These are phyloP conservation scores for Cercospora sp. DNA, from an alignment of 2,329 filamentous ascomycete species.

Conservation along the genomic window DNA sequence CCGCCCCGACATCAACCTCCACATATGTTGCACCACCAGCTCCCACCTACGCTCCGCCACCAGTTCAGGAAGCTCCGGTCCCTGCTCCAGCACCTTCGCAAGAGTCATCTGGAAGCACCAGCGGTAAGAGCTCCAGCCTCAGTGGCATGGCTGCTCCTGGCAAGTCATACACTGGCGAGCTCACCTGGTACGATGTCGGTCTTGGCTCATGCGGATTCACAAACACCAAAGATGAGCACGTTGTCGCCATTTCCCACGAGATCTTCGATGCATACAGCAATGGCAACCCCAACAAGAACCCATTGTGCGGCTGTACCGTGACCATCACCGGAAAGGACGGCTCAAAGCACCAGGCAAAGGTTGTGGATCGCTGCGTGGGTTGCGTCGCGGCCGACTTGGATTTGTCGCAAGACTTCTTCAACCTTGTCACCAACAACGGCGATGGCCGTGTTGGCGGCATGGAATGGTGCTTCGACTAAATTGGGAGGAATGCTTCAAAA, in stretches of 20 bases:
- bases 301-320: slow-evolving; percentile 69
- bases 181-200: slow-evolving; percentile 74
- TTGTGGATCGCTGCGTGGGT: slow-evolving; percentile 76
- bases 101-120: slow-evolving; percentile 10
- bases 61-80: slow-evolving; percentile 21
- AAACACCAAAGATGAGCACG: slow-evolving; percentile 58
- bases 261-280: slow-evolving; percentile 59
- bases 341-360: slow-evolving; percentile 57
- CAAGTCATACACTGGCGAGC: slow-evolving; percentile 57
- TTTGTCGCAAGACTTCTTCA: slow-evolving; percentile 51
- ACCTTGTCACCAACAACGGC: slow-evolving; percentile 35
- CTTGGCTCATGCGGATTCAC: slow-evolving; percentile 68
- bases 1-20: slow-evolving; percentile 20
- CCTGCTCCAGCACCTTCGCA: slow-evolving; percentile 19
- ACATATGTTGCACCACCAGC: slow-evolving; percentile 32
- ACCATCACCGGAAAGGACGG: slow-evolving; percentile 61
- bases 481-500: background rate
- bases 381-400: slow-evolving; percentile 62
- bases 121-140: slow-evolving; percentile 15
- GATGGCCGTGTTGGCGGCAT: slow-evolving; percentile 47
- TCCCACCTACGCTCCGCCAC: slow-evolving; percentile 22
- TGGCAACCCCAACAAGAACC: slow-evolving; percentile 62
- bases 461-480: slow-evolving; percentile 44
- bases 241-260: slow-evolving; percentile 67
- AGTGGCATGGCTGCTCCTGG: slow-evolving; percentile 38